A percentile compares a stretch with the other conserved stretches of the same genome.
phyloP scores from a whole-genome alignment of 192 early-diverging fungal species.

The Entophlyctis luteolus region DNA sequence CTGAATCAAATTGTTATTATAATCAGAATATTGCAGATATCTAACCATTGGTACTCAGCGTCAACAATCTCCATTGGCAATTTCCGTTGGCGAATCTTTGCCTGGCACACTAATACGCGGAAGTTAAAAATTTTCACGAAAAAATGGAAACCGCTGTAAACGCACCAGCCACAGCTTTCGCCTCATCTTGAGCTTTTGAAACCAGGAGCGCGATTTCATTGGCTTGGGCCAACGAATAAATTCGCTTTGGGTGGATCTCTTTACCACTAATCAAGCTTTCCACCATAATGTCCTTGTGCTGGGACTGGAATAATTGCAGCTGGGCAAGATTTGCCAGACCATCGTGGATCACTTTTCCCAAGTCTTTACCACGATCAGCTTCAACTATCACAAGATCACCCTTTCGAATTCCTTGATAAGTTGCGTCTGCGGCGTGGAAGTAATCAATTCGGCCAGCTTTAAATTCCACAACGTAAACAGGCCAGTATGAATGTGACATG shows the following conservation, averaged over 20 bases:
- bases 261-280: conserved; percentile 49
- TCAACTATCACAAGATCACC: conserved; percentile 84
- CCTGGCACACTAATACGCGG: conserved; percentile 63
- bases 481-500: conserved; percentile 43
- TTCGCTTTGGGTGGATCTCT: conserved; percentile 87
- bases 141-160: background rate
- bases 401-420: conserved; percentile 30
- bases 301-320: conserved; percentile 49
- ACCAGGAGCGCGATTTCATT: conserved; percentile 77
- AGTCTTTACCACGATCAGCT: conserved; percentile 84
- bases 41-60: conserved; percentile 96
- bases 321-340: conserved; percentile 53
- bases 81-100: conserved; percentile 83
- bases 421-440: conserved; percentile 65
- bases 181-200: conserved; percentile 83
- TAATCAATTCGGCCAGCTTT: conserved; percentile 82
- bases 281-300: conserved; percentile 47
- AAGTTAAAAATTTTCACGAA: background rate
- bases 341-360: conserved; percentile 81
- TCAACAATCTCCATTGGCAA: conserved; percentile 94
- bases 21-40: conserved; percentile 3
- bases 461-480: conserved; percentile 80
- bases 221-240: conserved; percentile 76
- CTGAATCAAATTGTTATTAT: conserved; percentile 35
- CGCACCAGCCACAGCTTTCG: conserved; percentile 68